Evolutionary conservation across 2,329 filamentous ascomycete species (phyloP).

Genomic region (Claviceps pusilla): DNA sequence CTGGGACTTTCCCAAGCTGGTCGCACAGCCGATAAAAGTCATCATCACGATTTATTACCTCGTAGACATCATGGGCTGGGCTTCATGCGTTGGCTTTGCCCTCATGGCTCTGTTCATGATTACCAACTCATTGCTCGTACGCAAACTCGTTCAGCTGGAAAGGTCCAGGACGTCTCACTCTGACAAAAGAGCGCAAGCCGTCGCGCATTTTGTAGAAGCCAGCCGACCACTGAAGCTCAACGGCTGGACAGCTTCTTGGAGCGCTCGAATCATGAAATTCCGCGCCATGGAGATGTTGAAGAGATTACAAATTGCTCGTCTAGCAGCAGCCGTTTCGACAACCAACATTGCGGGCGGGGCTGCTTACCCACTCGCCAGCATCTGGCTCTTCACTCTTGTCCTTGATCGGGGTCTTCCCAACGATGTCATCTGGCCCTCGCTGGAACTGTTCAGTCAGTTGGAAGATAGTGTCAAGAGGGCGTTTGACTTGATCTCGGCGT

Average conservation of each 20-base stretch:
- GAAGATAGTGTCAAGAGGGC: constrained; percentile 60
- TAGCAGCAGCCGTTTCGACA: constrained; percentile 40
- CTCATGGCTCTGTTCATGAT: constrained; percentile 55
- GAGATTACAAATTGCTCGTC: constrained; percentile 21
- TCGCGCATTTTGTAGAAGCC: constrained; percentile 74
- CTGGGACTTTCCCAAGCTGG: constrained; percentile 69
- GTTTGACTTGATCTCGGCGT: constrained; percentile 57
- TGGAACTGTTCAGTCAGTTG: constrained; percentile 66
- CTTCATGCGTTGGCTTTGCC: constrained; percentile 58
- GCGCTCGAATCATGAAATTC: constrained; percentile 21
- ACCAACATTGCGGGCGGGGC: constrained; percentile 58
- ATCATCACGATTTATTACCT: constrained; percentile 48
- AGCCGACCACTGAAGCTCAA: constrained; percentile 48
- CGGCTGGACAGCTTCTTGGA: constrained; percentile 25
- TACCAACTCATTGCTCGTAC: constrained; percentile 53
- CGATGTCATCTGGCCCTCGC: constrained; percentile 73
- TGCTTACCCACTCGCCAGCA: constrained; percentile 65
- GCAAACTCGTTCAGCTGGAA: constrained; percentile 52
- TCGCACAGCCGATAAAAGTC: constrained; percentile 65
- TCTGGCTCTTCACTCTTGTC: constrained; percentile 65
- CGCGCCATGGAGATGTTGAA: constrained; percentile 22
- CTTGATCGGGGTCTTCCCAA: constrained; percentile 54
- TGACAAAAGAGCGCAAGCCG: constrained; percentile 63
- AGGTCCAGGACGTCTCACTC: constrained; percentile 56
- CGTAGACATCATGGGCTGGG: constrained; percentile 63